A percentile compares a stretch with the other conserved stretches of the same genome.
Conservation (phyloP, 805 yeast species). For the Dipodascopsis uninucleata region DNA sequence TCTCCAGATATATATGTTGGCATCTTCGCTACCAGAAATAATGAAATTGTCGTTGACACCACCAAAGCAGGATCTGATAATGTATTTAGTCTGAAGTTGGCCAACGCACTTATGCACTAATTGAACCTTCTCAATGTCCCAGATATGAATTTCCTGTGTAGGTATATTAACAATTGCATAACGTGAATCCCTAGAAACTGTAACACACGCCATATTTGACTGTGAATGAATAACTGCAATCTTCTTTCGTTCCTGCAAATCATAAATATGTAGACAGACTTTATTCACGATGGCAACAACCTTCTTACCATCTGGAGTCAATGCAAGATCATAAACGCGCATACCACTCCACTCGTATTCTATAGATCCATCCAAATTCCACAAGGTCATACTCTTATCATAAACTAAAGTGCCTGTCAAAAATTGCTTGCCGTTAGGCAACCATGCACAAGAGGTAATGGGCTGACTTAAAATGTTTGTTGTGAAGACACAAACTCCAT, state of each 20-base stretch:
- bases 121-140: conserved; percentile 64
- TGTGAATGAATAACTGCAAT: conserved; percentile 50
- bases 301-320: conserved; percentile 59
- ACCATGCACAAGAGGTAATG: conserved; percentile 62
- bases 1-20: conserved; percentile 74
- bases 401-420: conserved; percentile 69
- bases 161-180: conserved; percentile 60
- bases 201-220: conserved; percentile 61
- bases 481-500: conserved; percentile 34
- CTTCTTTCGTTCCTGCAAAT: conserved; percentile 42
- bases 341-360: conserved; percentile 36
- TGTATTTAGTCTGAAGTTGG: conserved; percentile 62
- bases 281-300: conserved; percentile 65
- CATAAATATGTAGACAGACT: conserved; percentile 58
- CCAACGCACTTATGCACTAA: conserved; percentile 66
- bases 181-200: conserved; percentile 54
- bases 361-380: conserved; percentile 38
- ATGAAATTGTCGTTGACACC: conserved; percentile 65
- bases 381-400: conserved; percentile 58
- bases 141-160: conserved; percentile 70
- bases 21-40: conserved; percentile 82
- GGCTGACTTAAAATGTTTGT: conserved; percentile 31
- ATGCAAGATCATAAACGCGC: conserved; percentile 64
- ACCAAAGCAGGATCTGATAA: conserved; percentile 76
- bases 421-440: conserved; percentile 54